Percentiles rank a stretch among this genome's conserved stretches.
phyloP scores from a whole-genome alignment of 805 yeast genomes.

The Yarrowia sp. region DNA sequence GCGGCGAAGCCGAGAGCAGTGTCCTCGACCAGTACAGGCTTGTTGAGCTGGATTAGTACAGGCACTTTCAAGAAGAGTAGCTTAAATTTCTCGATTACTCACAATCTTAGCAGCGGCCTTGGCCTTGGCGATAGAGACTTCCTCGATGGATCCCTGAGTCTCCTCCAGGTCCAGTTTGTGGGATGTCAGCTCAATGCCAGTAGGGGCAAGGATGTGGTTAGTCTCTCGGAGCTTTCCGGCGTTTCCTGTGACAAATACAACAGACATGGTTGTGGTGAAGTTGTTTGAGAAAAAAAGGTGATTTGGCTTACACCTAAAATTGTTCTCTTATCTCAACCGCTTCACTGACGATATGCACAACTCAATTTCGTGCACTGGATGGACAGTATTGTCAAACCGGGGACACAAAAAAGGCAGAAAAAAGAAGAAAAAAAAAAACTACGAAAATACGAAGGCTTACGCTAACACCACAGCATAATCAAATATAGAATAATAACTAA shows the following conservation, averaged over 20 bases:
- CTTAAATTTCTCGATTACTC: constrained; percentile 23
- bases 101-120: constrained; percentile 61
- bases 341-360: not conserved
- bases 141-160: constrained; percentile 81
- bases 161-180: constrained; percentile 78
- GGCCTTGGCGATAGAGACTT: constrained; percentile 79
- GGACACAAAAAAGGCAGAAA: too few relatives aligned
- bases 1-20: constrained; percentile 86
- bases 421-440: too few relatives aligned
- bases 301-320: not conserved
- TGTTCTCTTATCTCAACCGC: not conserved
- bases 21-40: constrained; percentile 93
- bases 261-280: constrained; percentile 3
- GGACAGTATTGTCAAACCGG: too few relatives aligned
- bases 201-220: constrained; percentile 54
- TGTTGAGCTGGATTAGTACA: constrained; percentile 43
- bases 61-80: not conserved
- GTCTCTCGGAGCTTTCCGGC: constrained; percentile 85
- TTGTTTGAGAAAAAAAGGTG: not conserved
- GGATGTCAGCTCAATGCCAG: constrained; percentile 48
- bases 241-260: constrained; percentile 63
- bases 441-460: too few relatives aligned
- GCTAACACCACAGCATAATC: too few relatives aligned
- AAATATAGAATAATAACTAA: not conserved
- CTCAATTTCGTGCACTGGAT: not conserved